phyloP scores from a whole-genome alignment of 805 yeast genomes.

The Kluyveromyces siamensis region DNA sequence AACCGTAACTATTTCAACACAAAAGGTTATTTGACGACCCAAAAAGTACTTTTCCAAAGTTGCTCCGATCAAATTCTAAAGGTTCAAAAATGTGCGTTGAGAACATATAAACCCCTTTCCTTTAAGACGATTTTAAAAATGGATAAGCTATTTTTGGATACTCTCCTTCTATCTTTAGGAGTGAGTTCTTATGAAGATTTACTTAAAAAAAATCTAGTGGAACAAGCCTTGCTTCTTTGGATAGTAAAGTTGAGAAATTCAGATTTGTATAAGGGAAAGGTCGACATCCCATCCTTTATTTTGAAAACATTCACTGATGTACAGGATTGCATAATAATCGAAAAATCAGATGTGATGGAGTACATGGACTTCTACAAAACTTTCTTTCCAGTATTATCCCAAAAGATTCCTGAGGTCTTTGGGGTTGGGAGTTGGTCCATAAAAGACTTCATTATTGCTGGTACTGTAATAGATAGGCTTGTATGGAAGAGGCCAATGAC shows the following conservation, averaged over 20 bases:
- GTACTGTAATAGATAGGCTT: constrained; percentile 41
- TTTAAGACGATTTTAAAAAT: constrained; percentile 49
- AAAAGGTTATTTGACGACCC: constrained; percentile 40
- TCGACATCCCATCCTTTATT: constrained; percentile 44
- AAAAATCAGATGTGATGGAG: constrained; percentile 46
- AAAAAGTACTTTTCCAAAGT: constrained; percentile 37
- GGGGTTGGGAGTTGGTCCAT: constrained; percentile 38
- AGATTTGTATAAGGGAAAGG: constrained; percentile 26
- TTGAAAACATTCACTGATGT: constrained; percentile 31
- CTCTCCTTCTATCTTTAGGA: constrained; percentile 50
- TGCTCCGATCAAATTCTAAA: constrained; percentile 32
- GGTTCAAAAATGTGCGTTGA: constrained; percentile 33
- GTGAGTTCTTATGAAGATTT: constrained; percentile 45
- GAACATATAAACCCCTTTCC: constrained; percentile 37
- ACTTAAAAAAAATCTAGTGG: constrained; percentile 38
- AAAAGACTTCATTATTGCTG: constrained; percentile 37
- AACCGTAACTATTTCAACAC: constrained; percentile 14
- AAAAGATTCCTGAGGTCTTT: constrained; percentile 50
- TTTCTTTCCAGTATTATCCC: constrained; percentile 39
- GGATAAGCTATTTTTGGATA: constrained; percentile 45
- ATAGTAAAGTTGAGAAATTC: constrained; percentile 50
- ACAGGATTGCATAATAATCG: constrained; percentile 31
- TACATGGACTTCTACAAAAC: constrained; percentile 45
- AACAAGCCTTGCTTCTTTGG: constrained; percentile 55
- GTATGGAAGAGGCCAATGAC: constrained; percentile 35